Conservation (phyloP, 2,329 filamentous ascomycete genomes). For the Macroventuria anomochaeta region DNA sequence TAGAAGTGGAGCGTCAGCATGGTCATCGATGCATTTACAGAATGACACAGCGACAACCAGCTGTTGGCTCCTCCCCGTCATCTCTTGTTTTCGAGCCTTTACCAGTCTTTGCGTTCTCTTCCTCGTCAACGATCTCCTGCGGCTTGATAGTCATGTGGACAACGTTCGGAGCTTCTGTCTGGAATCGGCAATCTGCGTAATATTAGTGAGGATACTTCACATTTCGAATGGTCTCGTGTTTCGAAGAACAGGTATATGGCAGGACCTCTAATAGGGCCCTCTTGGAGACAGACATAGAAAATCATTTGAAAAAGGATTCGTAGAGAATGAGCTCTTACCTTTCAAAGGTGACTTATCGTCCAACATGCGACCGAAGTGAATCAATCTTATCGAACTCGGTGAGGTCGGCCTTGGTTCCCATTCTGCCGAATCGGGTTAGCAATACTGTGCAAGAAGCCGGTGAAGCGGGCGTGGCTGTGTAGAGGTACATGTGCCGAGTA, state of each 20-base stretch:
- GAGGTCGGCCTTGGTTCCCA: slow-evolving; percentile 88
- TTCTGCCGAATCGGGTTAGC: slow-evolving; percentile 56
- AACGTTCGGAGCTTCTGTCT: slow-evolving; percentile 75
- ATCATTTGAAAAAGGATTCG: too few relatives aligned
- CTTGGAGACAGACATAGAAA: neutral
- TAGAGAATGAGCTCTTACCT: slow-evolving; percentile 61
- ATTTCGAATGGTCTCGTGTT: too few relatives aligned
- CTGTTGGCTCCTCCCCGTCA: slow-evolving; percentile 60
- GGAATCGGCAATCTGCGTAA: slow-evolving; percentile 76
- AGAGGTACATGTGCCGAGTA: slow-evolving; percentile 3
- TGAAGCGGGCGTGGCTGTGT: slow-evolving; percentile 18
- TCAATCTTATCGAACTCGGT: slow-evolving; percentile 87
- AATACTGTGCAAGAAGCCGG: slow-evolving; percentile 5
- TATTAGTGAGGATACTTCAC: slow-evolving; percentile 11
- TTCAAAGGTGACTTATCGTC: slow-evolving; percentile 86
- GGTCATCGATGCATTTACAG: slow-evolving; percentile 51
- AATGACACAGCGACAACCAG: slow-evolving; percentile 70
- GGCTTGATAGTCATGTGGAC: slow-evolving; percentile 95
- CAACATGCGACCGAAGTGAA: slow-evolving; percentile 88
- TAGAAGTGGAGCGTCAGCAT: slow-evolving; percentile 2
- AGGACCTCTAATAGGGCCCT: too few relatives aligned
- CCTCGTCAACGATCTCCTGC: slow-evolving; percentile 81
- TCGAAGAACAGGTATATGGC: too few relatives aligned
- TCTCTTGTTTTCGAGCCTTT: slow-evolving; percentile 62
- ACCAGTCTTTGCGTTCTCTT: slow-evolving; percentile 74